Percentiles rank a stretch among this genome's conserved stretches.
phyloP scores from a whole-genome alignment of 2,329 filamentous ascomycete genomes.

The Beauveria bassiana region DNA sequence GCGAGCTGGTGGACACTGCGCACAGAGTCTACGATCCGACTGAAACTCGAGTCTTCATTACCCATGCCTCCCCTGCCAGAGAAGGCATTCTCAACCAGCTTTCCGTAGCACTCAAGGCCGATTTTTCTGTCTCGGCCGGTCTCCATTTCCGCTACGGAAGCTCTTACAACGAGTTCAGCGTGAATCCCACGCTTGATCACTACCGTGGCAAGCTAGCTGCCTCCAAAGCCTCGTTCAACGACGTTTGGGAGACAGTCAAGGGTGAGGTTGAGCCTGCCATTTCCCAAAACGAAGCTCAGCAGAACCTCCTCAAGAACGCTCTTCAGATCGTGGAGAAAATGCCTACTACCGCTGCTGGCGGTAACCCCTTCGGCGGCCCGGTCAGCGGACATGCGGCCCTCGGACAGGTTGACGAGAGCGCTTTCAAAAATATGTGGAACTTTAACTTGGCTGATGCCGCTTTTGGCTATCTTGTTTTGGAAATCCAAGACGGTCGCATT shows the following conservation, averaged over 20 bases:
- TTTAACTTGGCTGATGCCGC: slow-evolving; percentile 97
- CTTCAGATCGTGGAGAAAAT: slow-evolving; percentile 96
- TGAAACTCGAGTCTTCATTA: slow-evolving; percentile 93
- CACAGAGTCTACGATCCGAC: slow-evolving; percentile 98
- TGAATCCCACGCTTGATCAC: slow-evolving; percentile 95
- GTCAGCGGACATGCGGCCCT: slow-evolving; percentile 62
- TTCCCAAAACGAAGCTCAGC: slow-evolving; percentile 85
- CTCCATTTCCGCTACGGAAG: slow-evolving; percentile 98
- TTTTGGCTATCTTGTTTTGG: slow-evolving; percentile 90
- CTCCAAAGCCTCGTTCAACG: slow-evolving; percentile 96
- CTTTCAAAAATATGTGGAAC: slow-evolving; percentile 99
- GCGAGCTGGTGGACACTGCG: slow-evolving; percentile 93
- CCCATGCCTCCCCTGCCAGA: slow-evolving; percentile 90
- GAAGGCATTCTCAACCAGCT: slow-evolving; percentile 97
- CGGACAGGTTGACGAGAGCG: slow-evolving; percentile 93
- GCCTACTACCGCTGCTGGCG: slow-evolving; percentile 88
- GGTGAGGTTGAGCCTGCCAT: slow-evolving; percentile 92
- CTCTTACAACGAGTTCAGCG: slow-evolving; percentile 99
- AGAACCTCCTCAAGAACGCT: slow-evolving; percentile 84
- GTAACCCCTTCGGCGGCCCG: slow-evolving; percentile 91
- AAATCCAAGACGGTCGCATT: slow-evolving; percentile 91
- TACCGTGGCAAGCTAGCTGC: slow-evolving; percentile 97
- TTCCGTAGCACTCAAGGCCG: slow-evolving; percentile 92
- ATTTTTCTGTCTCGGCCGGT: slow-evolving; percentile 95
- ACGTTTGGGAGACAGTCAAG: slow-evolving; percentile 99